These are phyloP conservation scores for Fusarium transvaalense DNA, from an alignment of 2,329 filamentous ascomycete genomes.

Conservation along the genomic window DNA sequence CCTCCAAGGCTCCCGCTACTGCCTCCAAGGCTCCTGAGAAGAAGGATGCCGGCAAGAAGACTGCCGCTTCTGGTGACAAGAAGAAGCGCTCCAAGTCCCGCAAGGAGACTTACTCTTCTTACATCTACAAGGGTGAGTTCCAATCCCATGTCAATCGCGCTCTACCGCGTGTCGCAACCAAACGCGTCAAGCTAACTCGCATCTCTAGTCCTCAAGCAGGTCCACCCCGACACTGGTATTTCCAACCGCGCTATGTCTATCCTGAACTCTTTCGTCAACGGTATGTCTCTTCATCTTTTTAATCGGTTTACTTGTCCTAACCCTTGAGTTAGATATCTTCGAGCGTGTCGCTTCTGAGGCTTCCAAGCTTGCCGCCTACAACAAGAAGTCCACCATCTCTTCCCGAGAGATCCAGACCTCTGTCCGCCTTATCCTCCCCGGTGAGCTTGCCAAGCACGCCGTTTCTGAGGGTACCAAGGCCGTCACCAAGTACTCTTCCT, in stretches of 20 bases:
- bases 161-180: constrained; percentile 8
- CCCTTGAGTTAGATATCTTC: constrained; percentile 82
- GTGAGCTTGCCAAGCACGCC: constrained; percentile 99
- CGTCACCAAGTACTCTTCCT: constrained; percentile 99
- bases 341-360: constrained; percentile 99
- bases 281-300: constrained; percentile 63
- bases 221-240: constrained; percentile 99
- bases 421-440: constrained; percentile 95
- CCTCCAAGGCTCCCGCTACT: constrained; percentile 91
- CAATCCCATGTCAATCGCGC: constrained; percentile 16
- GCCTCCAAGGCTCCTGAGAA: constrained; percentile 83
- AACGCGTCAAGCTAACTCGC: constrained; percentile 43
- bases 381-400: constrained; percentile 99
- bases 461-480: constrained; percentile 99
- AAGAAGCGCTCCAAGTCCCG: constrained; percentile 99
- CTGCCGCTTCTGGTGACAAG: constrained; percentile 94
- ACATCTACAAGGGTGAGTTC: constrained; percentile 97
- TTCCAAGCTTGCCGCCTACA: constrained; percentile 99
- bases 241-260: constrained; percentile 99
- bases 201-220: constrained; percentile 93
- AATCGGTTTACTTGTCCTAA: constrained; percentile 8
- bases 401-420: constrained; percentile 99
- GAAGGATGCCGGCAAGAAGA: constrained; percentile 99
- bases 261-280: constrained; percentile 99
- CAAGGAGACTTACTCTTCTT: constrained; percentile 99